phyloP scores from a whole-genome alignment of 164 flowering plant species.

The Vitis amurensis region DNA sequence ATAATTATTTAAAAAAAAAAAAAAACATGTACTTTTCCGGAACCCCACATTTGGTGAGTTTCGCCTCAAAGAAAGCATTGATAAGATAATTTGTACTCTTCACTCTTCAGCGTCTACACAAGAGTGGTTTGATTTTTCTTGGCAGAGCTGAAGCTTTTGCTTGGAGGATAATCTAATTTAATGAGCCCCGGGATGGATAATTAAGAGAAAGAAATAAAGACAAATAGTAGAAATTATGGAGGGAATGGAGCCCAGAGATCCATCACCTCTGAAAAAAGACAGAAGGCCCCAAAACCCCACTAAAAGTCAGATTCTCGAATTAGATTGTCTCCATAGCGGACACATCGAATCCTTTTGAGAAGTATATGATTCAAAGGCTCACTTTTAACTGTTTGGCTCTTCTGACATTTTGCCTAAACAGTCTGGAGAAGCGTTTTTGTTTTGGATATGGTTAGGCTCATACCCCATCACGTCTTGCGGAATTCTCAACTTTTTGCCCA shows the following conservation, averaged over 20 bases:
- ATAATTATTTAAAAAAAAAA: not conserved
- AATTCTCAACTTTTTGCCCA: too few species aligned
- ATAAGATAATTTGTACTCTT: not conserved
- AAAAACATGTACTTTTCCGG: not conserved
- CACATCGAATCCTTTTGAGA: not conserved
- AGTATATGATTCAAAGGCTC: not conserved
- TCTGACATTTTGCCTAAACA: not conserved
- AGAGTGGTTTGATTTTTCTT: not conserved
- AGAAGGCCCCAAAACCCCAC: too few species aligned
- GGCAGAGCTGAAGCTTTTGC: not conserved
- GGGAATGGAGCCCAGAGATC: conserved; percentile 4
- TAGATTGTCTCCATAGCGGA: not conserved
- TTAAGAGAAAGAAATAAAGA: not conserved
- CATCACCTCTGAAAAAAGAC: not conserved
- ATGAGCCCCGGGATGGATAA: not conserved
- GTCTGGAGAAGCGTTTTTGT: too few species aligned
- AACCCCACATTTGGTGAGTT: too few species aligned
- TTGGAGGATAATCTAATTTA: not conserved
- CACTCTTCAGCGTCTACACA: too few species aligned
- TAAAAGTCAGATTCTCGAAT: not conserved
- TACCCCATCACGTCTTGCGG: too few species aligned
- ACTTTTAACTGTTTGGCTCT: not conserved
- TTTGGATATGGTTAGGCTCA: too few species aligned
- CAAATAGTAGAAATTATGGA: conserved; percentile 1
- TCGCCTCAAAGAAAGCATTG: not conserved